Percentiles rank a stretch among this genome's conserved stretches.
Conservation (phyloP, 257 asterid genomes). For the Paraleonurus japonicus region DNA sequence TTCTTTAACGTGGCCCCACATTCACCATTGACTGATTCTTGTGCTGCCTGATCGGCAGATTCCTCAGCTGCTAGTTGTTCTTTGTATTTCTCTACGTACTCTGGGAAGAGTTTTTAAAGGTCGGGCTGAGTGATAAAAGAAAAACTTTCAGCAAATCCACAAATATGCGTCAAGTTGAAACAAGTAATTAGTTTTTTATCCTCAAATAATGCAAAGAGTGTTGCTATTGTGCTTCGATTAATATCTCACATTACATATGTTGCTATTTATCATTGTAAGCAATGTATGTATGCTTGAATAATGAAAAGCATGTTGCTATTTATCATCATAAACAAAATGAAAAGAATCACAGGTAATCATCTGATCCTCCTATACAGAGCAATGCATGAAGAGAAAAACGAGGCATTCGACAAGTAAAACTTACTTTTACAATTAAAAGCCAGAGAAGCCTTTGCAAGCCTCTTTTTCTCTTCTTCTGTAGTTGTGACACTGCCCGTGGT, state of each 20-base stretch:
- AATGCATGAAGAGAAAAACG: conserved; percentile 3
- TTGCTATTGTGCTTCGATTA: background rate
- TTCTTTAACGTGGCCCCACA: conserved; percentile 38
- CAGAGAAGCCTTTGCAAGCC: conserved; percentile 86
- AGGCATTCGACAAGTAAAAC: conserved; percentile 29
- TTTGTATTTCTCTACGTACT: conserved; percentile 76
- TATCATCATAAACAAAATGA: background rate
- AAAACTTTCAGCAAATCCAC: conserved; percentile 16
- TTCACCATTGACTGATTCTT: conserved; percentile 34
- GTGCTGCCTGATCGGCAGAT: conserved; percentile 46
- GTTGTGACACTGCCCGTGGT: conserved; percentile 96
- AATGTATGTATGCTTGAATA: background rate
- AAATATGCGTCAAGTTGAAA: background rate
- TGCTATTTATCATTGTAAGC: background rate
- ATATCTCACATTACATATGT: background rate
- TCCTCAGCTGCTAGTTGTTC: conserved; percentile 54
- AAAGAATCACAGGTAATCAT: conserved; percentile 1
- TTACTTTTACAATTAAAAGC: conserved; percentile 88
- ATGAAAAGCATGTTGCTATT: background rate
- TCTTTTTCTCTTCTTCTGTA: conserved; percentile 71
- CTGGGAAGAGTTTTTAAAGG: conserved; percentile 83
- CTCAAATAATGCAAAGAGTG: too few species aligned
- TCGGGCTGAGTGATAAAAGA: conserved; percentile 46
- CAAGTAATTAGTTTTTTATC: background rate
- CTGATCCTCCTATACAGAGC: background rate